phyloP scores from a whole-genome alignment of 2,329 filamentous ascomycete genomes.

The Fusarium humuli region DNA sequence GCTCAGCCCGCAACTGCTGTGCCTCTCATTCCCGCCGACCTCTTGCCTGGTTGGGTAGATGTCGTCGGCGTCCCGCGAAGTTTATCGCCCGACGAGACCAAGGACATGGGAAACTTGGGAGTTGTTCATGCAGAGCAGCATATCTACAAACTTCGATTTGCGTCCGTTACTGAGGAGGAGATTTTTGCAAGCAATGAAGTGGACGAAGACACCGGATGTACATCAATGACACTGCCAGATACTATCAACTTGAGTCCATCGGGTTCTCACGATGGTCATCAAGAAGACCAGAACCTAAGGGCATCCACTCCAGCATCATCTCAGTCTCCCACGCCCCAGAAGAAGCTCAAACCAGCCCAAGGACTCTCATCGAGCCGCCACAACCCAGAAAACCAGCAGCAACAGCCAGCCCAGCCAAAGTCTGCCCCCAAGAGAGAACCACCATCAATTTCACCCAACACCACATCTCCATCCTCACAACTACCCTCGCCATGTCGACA shows the following conservation, averaged over 20 bases:
- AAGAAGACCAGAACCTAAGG: not conserved
- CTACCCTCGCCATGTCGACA: conserved; percentile 50
- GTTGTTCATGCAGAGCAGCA: conserved; percentile 36
- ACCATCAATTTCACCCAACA: not conserved
- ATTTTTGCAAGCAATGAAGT: conserved; percentile 3
- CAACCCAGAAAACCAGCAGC: conserved; percentile 24
- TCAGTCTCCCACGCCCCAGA: not conserved
- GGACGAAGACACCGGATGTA: not conserved
- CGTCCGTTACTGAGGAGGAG: conserved; percentile 3
- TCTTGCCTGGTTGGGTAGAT: conserved; percentile 61
- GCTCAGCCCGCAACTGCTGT: conserved; percentile 55
- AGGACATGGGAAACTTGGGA: conserved; percentile 56
- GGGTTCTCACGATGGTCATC: not conserved
- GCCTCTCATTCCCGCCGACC: conserved; percentile 66
- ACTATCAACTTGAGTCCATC: not conserved
- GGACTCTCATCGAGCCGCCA: conserved; percentile 36
- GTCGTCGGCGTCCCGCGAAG: conserved; percentile 58
- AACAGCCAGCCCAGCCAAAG: not conserved
- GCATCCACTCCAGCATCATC: not conserved
- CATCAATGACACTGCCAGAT: not conserved
- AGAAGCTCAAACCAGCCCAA: conserved; percentile 5
- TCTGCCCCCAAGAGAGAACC: not conserved
- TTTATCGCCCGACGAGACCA: conserved; percentile 53
- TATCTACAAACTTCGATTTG: conserved; percentile 37
- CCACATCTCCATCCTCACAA: not conserved